Conservation (phyloP, 2,329 filamentous ascomycete genomes). For the Trichophyton verrucosum region DNA sequence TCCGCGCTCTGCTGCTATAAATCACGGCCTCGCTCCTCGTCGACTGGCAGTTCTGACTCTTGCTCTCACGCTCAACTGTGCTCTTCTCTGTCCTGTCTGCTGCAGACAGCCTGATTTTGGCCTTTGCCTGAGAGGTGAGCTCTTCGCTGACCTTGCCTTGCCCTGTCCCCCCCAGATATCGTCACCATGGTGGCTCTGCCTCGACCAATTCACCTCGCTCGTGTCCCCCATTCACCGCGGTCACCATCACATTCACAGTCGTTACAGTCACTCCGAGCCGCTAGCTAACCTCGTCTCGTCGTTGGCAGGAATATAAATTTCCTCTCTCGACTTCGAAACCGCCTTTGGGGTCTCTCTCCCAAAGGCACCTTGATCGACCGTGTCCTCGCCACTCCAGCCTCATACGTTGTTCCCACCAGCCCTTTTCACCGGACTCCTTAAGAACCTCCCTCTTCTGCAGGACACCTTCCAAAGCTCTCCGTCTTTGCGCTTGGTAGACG, state of each 20-base stretch:
- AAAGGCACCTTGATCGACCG: conserved; percentile 32
- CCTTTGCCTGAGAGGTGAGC: conserved; percentile 3
- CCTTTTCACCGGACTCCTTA: conserved; percentile 4
- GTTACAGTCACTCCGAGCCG: not conserved
- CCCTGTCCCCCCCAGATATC: no score
- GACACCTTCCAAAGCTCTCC: conserved; percentile 2
- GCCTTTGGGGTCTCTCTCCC: conserved; percentile 27
- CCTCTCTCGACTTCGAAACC: not conserved
- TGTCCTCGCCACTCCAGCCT: conserved; percentile 19
- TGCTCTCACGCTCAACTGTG: not conserved
- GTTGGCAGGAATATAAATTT: not conserved
- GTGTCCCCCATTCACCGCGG: not conserved
- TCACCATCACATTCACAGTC: not conserved
- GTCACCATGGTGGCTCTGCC: not conserved
- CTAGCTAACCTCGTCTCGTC: not conserved
- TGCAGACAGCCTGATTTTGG: not conserved
- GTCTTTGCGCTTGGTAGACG: conserved; percentile 24
- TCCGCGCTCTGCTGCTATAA: not conserved
- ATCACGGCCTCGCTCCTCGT: not conserved
- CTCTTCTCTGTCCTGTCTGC: not conserved
- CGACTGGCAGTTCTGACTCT: not conserved
- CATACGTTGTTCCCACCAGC: conserved; percentile 5
- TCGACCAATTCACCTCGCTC: not conserved
- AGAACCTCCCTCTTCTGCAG: conserved; percentile 10
- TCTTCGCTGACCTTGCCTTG: not conserved